Percentiles rank a stretch among this genome's conserved stretches.
These are phyloP conservation scores for Carpinus fangiana DNA, from an alignment of 306 rosid species.

Conservation along the genomic window DNA sequence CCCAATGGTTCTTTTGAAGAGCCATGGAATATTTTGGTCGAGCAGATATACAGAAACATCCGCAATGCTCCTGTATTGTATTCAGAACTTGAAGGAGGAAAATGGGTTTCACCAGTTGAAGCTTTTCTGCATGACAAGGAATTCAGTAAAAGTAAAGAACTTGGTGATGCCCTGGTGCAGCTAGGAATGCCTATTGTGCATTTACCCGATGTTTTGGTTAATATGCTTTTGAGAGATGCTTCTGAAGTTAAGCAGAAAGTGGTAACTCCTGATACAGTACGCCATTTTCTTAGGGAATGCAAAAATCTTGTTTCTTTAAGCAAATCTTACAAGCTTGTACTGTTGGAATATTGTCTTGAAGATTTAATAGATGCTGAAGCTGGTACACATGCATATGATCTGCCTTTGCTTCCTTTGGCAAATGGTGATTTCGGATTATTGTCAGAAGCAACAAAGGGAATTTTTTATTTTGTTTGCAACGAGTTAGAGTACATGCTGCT, in stretches of 20 bases:
- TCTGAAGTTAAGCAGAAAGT: slow-evolving; percentile 56
- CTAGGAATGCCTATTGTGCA: slow-evolving; percentile 86
- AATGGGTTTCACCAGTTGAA: slow-evolving; percentile 82
- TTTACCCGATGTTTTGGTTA: slow-evolving; percentile 62
- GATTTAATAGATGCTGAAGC: slow-evolving; percentile 91
- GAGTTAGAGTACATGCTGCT: slow-evolving; percentile 74
- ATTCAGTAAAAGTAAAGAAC: slow-evolving; percentile 64
- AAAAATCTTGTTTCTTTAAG: slow-evolving; percentile 42
- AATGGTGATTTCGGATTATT: slow-evolving; percentile 79
- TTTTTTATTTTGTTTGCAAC: slow-evolving; percentile 73
- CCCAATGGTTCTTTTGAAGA: slow-evolving; percentile 92
- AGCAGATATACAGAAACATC: slow-evolving; percentile 67
- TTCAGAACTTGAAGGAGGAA: slow-evolving; percentile 82
- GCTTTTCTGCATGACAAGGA: slow-evolving; percentile 85
- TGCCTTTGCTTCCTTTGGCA: slow-evolving; percentile 89
- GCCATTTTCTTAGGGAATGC: slow-evolving; percentile 73
- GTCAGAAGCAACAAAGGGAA: slow-evolving; percentile 63
- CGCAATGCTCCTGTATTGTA: slow-evolving; percentile 59
- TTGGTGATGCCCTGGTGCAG: slow-evolving; percentile 73
- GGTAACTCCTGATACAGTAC: slow-evolving; percentile 79
- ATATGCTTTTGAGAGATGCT: slow-evolving; percentile 69
- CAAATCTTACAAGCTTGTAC: slow-evolving; percentile 66
- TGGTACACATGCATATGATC: slow-evolving; percentile 61
- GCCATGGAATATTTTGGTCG: slow-evolving; percentile 89
- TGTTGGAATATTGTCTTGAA: slow-evolving; percentile 91